Evolutionary conservation across 2,329 filamentous ascomycete species (phyloP).

Genomic region (Hymenoscyphus infarciens): DNA sequence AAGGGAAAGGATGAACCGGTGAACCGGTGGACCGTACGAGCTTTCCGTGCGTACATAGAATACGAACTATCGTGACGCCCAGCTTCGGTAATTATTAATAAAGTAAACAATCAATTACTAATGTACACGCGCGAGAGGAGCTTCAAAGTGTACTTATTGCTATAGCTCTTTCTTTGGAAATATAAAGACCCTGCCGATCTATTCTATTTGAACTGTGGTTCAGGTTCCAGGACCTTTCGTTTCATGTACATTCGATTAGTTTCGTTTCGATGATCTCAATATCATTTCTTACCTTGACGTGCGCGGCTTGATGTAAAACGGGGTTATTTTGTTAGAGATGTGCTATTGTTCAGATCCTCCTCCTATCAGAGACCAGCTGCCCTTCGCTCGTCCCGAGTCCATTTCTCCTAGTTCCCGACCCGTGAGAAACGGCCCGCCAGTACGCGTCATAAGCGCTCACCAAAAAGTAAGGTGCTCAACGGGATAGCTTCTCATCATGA

Average conservation of each 20-base stretch:
- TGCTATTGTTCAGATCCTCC: not conserved
- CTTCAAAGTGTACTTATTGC: not conserved
- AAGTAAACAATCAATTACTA: not conserved
- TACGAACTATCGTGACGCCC: not conserved
- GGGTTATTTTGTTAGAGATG: not conserved
- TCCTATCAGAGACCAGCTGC: not conserved
- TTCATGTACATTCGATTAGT: not conserved
- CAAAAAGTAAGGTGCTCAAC: too few species aligned
- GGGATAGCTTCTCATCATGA: too few species aligned
- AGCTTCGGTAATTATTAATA: not conserved
- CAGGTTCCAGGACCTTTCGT: not conserved
- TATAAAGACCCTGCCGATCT: not conserved
- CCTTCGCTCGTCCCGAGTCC: not conserved
- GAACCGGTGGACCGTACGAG: not conserved
- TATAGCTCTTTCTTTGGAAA: not conserved
- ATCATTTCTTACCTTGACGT: not conserved
- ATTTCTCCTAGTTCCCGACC: too few species aligned
- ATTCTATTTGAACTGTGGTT: not conserved
- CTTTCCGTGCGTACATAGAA: not conserved
- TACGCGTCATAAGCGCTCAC: too few species aligned
- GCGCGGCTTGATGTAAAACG: not conserved
- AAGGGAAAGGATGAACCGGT: not conserved
- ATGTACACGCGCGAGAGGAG: not conserved
- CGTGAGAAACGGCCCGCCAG: too few species aligned
- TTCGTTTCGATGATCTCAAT: constrained; percentile 2